Evolutionary conservation across 2,329 filamentous ascomycete genomes (phyloP), one percentile per base, ranked within the genome.

Genomic region (Apiospora phragmitis): DNA sequence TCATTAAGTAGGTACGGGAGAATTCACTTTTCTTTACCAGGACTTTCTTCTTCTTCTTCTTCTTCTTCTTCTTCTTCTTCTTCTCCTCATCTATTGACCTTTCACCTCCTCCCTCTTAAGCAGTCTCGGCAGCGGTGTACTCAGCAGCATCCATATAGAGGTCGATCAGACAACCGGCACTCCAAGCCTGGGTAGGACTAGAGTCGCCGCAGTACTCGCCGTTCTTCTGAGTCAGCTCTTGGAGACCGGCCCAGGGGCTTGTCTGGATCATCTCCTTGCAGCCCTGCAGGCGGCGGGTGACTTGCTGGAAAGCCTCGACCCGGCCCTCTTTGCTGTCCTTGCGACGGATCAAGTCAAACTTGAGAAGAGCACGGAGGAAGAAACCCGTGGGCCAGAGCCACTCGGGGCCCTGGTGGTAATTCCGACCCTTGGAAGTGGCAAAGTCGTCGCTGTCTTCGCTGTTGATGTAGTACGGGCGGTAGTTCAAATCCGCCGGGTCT

Each of bases 381-480:
- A 94, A 99, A 5, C 96, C 96, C 1, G 94, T 95, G 0, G 95
- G 97, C 96, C 96, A 99, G 32, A 98, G 84, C 96, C 96, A 99
- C 81, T 99, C 96, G 0, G 96, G 97, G 5, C 96, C 96, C 81
- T 98, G 95, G 81, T 99, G 96, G 83, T 99, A 99, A 82, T 98
- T 99, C 70, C 96, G 89, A 67, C 96, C 96, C 82, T 98, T 98
- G 76, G 93, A 91, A 0, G 95, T 98, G 14, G 93, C 89, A 78
- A 98, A 98, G 81, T 98, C 93, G 16, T 89, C 90, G 71, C 92
- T 95, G 82, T 99, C 96, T 78, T 98, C 95, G 75, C 92, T 93
- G 84, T 99, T 99, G 85, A 92, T 91, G 84, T 99, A 99, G 84
- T 96, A 94, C 0, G 95, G 95, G 3, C 93, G 90, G 83, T 99